Evolutionary conservation across 2,329 filamentous ascomycete species (phyloP), one percentile per base, ranked within the genome.

Genomic region (Diaporthe helianthi): DNA sequence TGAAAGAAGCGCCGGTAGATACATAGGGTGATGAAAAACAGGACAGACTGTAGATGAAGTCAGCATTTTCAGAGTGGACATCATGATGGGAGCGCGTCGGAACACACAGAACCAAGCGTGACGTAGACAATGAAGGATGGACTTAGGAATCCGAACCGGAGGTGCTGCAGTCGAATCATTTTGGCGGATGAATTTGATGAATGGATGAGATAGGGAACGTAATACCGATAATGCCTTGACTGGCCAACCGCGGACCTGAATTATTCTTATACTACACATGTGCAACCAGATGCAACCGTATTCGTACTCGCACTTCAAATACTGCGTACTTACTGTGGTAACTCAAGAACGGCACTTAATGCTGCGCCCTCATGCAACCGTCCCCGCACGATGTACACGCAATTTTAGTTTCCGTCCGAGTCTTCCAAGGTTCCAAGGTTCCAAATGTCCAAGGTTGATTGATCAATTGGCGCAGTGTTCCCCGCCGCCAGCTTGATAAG

Each of bases 1-100:
- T 71, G 69, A 8, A 65, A 71, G 51, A 47, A 71, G 38, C 65
- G 52, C 12, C 53, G 22, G 19, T 70, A 68, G 17, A 68, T 33
- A n/a, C 69, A 70, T 60, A 46, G 65, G 33, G 46, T n/a, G 7
- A 52, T 5, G 19, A 22, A 24, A 15, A 29, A 65, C 6, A 26
- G 22, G 9, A 53, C 12, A 10, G 31, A 3, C 64, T 66, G 38
- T 41, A 19, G 0, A 33, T 15, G 2, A 1, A 8, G 24, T 54
- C n/a, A 66, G 64, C 51, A 26, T 9, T 26, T 15, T n/a, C 26
- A 36, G 8, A 6, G 24, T 31, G 2, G 9, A 33, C 8, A 19
- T 19, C n/a, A n/a, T n/a, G n/a, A 4, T 7, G 17, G 1, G 13
- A 3, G 44, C 13, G n/a, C 9, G n/a, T 26, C 19, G 36, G 5